Evolutionary conservation across 805 yeast species (phyloP), one percentile per base, ranked within the genome.

Genomic region (Lachancea waltii): DNA sequence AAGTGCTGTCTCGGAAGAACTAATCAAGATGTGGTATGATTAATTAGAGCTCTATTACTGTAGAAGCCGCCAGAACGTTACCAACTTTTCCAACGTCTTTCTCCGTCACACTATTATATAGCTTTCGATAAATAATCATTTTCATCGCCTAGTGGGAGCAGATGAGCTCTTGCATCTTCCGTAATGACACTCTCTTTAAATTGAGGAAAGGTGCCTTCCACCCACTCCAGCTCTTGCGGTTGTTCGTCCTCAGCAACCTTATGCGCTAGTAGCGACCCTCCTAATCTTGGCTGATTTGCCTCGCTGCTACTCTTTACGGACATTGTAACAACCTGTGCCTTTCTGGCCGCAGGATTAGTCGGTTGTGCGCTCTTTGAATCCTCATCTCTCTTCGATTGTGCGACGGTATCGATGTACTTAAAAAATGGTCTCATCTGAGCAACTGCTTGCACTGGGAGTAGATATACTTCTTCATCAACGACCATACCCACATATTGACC

Each of bases 1-100:
- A 9, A 82, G 95, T 43, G 97, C 97, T 0, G 98, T 92, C 15
- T 82, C 95, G n/a, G 98, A 92, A 60, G 99, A 92, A 64, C 73
- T 92, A 62, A 92, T 92, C 59, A 92, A 92, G 64, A 86, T 92
- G 78, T 92, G 97, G 97, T 89, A 87, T 54, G 97, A 89, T 62
- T 89, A 60, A 60, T 6, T 16, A 10, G 5, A 10, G 13, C n/a
- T n/a, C n/a, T n/a, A n/a, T n/a, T n/a, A n/a, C n/a, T n/a, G n/a
- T n/a, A n/a, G n/a, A n/a, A n/a, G n/a, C n/a, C n/a, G n/a, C n/a
- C n/a, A n/a, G n/a, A n/a, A n/a, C n/a, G n/a, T n/a, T n/a, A n/a
- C n/a, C n/a, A n/a, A n/a, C n/a, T n/a, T n/a, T n/a, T n/a, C n/a
- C n/a, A n/a, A n/a, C 5, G 11, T 14, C 7, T 18, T 5, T 14